Percentiles rank a stretch among this genome's conserved stretches.
Conservation (phyloP, 768 basidiomycete genomes). For the Steccherinum ochraceum region DNA sequence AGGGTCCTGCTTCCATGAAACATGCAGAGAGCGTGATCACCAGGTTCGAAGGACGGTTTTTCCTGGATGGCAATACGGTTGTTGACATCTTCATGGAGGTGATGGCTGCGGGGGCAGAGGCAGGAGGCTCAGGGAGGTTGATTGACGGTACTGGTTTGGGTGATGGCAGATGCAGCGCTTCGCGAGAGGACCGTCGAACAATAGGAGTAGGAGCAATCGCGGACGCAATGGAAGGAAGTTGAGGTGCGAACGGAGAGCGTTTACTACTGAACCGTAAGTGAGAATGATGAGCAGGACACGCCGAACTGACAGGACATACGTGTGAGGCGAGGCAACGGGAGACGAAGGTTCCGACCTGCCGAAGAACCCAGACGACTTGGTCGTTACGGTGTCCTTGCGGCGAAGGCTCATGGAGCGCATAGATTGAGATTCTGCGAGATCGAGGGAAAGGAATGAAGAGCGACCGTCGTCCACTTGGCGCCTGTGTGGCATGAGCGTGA, state of each 20-base stretch:
- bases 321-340: constrained; percentile 4
- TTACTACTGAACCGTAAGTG: not conserved
- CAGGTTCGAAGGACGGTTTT: constrained; percentile 19
- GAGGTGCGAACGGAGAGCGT: not conserved
- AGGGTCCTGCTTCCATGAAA: constrained; percentile 6
- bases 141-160: constrained; percentile 54
- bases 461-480: constrained; percentile 31
- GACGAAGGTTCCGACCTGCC: constrained; percentile 14
- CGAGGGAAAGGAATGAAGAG: constrained; percentile 67
- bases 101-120: constrained; percentile 2
- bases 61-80: not conserved
- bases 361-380: constrained; percentile 9
- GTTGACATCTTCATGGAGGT: not conserved
- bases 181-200: constrained; percentile 31
- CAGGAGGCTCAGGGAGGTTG: constrained; percentile 41
- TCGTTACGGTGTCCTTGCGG: constrained; percentile 26
- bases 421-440: constrained; percentile 51
- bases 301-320: not conserved
- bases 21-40: constrained; percentile 17
- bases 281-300: not conserved
- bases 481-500: constrained; percentile 36
- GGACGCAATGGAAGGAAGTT: not conserved
- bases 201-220: not conserved
- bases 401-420: constrained; percentile 32
- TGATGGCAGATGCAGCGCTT: constrained; percentile 48